These are phyloP conservation scores for Westerdykella sp. DNA, from an alignment of 2,329 filamentous ascomycete genomes.

Conservation along the genomic window DNA sequence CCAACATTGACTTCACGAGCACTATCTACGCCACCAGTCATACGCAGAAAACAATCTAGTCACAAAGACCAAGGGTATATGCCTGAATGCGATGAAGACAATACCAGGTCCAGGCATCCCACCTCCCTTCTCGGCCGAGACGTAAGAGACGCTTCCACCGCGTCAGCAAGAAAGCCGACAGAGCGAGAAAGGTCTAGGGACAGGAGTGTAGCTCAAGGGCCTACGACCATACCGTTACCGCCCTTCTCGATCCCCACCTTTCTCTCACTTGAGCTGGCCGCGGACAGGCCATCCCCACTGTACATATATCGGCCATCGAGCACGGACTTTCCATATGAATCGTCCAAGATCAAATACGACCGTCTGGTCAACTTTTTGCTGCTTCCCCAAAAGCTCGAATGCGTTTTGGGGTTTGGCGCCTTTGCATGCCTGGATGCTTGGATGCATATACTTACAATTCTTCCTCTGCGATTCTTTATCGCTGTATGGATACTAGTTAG, in stretches of 20 bases:
- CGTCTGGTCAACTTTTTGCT: conserved; percentile 82
- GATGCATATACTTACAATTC: conserved; percentile 93
- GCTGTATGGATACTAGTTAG: conserved; percentile 68
- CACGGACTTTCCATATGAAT: conserved; percentile 74
- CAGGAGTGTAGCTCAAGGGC: conserved; percentile 40
- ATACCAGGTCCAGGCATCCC: conserved; percentile 14
- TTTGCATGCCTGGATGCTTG: conserved; percentile 91
- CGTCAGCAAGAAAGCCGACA: conserved; percentile 21
- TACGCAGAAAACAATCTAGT: conserved; percentile 34
- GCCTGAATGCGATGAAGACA: conserved; percentile 18
- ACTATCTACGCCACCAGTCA: conserved; percentile 32
- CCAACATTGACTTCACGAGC: conserved; percentile 31
- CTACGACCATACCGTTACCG: conserved; percentile 52
- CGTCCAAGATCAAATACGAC: conserved; percentile 85
- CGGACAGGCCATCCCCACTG: conserved; percentile 54
- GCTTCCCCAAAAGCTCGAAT: conserved; percentile 74
- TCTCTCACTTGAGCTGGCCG: conserved; percentile 59
- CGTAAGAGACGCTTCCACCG: conserved; percentile 19
- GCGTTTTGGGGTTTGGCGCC: conserved; percentile 78
- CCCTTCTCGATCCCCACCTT: conserved; percentile 60
- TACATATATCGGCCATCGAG: conserved; percentile 56
- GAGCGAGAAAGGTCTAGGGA: conserved; percentile 17
- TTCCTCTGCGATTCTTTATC: conserved; percentile 80
- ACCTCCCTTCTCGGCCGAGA: conserved; percentile 33
- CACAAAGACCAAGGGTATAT: conserved; percentile 15